Base-by-base conservation (phyloP, 441 rosid genomes). In the Adansonia grandidieri region DNA sequence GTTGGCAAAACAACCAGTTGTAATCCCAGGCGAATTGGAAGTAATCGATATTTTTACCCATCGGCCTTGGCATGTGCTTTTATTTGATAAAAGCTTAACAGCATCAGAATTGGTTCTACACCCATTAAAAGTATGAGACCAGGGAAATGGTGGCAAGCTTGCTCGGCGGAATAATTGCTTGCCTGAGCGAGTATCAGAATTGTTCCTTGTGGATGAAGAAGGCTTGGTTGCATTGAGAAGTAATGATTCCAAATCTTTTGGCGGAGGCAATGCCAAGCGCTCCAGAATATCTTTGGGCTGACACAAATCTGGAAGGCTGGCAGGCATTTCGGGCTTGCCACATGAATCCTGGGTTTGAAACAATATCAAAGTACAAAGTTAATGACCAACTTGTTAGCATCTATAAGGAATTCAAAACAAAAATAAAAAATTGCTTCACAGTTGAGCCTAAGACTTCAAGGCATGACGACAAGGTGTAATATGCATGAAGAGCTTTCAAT, bases 191-290 rank as follows among this genome's bases (percentile, higher is more conserved):
- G 77, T 85, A 80, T 92, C 99, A 68, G 85, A 81, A 73, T 79
- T 84, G 79, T 71, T 92, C 86, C 87, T 93, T 50, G 93, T 90
- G 74, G 89, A 77, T 68, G 78, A 81, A 78, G 92, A 85, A 76
- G 91, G 89, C 85, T 90, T 96, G 70, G 90, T 77, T 9, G 95
- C 98, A 83, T 91, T 94, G 32, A 87, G 87, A 79, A 96, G 96
- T 87, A 96, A 88, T 77, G 95, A 3, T 79, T 94, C 97, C 87
- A 96, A 83, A 87, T 96, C 97, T 85, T 88, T 94, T 7, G 97
- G 80, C 9, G 86, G 88, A 76, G 93, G 89, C 85, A 37, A 37
- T 81, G 91, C 88, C 84, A 96, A 82, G 67, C 80, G 42, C 79
- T 87, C 88, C 83, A 91, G 80, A 81, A 87, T 88, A 81, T 88